phyloP scores from a whole-genome alignment of 2,329 filamentous ascomycete species.

The Exophiala alcalophila region DNA sequence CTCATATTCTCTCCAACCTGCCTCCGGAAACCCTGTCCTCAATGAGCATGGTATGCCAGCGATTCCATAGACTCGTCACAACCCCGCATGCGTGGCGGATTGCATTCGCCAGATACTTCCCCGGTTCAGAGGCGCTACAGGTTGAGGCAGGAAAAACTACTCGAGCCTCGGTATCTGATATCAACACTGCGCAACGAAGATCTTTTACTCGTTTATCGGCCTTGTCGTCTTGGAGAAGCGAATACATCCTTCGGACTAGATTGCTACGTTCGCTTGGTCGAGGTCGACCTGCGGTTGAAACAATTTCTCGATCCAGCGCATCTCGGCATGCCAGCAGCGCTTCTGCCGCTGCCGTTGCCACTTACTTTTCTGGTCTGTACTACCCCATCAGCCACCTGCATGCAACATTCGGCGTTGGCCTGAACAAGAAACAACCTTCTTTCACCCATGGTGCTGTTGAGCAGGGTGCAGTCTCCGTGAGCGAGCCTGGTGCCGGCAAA shows the following conservation, averaged over 20 bases:
- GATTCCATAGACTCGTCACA: conserved; percentile 82
- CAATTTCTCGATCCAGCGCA: conserved; percentile 52
- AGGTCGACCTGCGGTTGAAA: conserved; percentile 68
- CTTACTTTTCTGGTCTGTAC: conserved; percentile 79
- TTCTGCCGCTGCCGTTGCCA: conserved; percentile 70
- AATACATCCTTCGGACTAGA: conserved; percentile 85
- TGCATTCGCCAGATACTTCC: conserved; percentile 88
- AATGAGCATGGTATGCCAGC: conserved; percentile 80
- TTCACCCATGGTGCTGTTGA: conserved; percentile 83
- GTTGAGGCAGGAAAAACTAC: conserved; percentile 36
- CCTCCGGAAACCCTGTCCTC: conserved; percentile 78
- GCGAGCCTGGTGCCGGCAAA: conserved; percentile 73
- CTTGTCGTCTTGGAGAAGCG: conserved; percentile 89
- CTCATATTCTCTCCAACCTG: conserved; percentile 85
- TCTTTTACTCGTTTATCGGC: conserved; percentile 78
- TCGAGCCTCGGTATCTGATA: conserved; percentile 44
- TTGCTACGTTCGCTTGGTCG: conserved; percentile 76
- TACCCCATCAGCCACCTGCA: conserved; percentile 78
- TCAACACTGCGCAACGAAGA: conserved; percentile 63
- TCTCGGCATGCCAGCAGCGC: conserved; percentile 56
- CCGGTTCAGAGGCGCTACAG: conserved; percentile 63
- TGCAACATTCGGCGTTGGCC: conserved; percentile 66
- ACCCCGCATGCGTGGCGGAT: conserved; percentile 91
- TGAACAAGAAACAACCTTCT: conserved; percentile 67
- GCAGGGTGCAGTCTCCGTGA: conserved; percentile 72